phyloP scores from a whole-genome alignment of 1,284 basidiomycete species.

The Earliella scabrosa region DNA sequence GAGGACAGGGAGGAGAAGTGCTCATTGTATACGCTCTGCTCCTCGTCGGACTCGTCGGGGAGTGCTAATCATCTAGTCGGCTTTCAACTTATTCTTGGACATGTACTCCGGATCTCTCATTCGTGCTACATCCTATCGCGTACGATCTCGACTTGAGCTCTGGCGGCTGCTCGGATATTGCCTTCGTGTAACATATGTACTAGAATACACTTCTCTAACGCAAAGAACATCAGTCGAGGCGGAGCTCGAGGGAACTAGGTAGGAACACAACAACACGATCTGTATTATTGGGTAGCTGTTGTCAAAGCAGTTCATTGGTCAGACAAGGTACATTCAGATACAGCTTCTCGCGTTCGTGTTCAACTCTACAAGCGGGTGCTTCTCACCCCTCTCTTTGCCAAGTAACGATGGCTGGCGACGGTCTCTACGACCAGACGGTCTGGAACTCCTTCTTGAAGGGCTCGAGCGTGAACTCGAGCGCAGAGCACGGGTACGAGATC shows the following conservation, averaged over 20 bases:
- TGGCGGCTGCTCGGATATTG: background rate
- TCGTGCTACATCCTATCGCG: constrained; percentile 5
- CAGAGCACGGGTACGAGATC: constrained; percentile 94
- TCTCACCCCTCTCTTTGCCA: background rate
- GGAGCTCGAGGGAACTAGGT: too few relatives aligned
- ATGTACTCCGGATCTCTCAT: background rate
- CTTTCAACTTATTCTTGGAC: constrained; percentile 14
- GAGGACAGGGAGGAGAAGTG: background rate
- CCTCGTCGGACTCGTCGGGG: background rate
- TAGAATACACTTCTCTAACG: constrained; percentile 2
- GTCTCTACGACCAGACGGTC: constrained; percentile 27
- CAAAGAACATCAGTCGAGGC: too few relatives aligned
- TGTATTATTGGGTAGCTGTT: too few relatives aligned
- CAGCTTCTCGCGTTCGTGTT: constrained; percentile 11
- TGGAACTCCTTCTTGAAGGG: constrained; percentile 78
- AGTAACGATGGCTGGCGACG: background rate
- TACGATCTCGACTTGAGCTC: background rate
- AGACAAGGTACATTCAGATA: constrained; percentile 9
- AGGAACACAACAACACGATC: too few relatives aligned
- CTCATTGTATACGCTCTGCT: constrained; percentile 16
- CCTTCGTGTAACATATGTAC: constrained; percentile 8
- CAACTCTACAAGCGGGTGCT: background rate
- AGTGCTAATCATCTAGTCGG: constrained; percentile 22
- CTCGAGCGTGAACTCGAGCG: constrained; percentile 92
- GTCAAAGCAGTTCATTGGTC: constrained; percentile 13